A percentile compares a stretch with the other conserved stretches of the same genome.
Evolutionary conservation across 257 asterid species (phyloP).

Genomic region (Paulownia fortunei): DNA sequence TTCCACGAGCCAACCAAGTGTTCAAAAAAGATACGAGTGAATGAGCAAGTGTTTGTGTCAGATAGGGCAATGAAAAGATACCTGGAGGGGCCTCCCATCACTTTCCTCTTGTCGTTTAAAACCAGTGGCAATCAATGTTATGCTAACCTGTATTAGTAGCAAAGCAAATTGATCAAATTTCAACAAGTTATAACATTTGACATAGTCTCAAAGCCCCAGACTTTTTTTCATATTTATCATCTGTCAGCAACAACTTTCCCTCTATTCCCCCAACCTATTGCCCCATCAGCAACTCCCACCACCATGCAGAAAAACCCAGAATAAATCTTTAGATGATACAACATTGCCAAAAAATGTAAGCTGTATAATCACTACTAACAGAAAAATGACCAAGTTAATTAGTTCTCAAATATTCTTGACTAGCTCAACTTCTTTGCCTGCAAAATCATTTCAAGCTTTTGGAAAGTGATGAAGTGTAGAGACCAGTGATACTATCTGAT

Average conservation of each 20-base stretch:
- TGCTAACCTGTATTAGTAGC: slow-evolving; percentile 68
- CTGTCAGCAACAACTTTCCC: not conserved
- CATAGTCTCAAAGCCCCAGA: not conserved
- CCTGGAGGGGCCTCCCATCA: slow-evolving; percentile 76
- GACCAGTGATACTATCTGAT: not conserved
- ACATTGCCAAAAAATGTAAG: too few relatives aligned
- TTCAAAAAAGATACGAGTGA: not conserved
- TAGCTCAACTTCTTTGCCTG: not conserved
- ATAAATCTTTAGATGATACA: too few relatives aligned
- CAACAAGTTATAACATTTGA: not conserved
- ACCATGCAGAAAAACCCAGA: too few relatives aligned
- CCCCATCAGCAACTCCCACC: not conserved
- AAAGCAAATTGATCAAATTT: slow-evolving; percentile 20
- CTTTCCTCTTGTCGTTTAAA: slow-evolving; percentile 95
- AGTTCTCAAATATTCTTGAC: not conserved
- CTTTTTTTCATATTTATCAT: not conserved
- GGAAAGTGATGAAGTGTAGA: not conserved
- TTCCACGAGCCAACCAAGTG: not conserved
- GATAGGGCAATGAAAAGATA: slow-evolving; percentile 33
- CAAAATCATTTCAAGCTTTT: not conserved
- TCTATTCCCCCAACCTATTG: not conserved
- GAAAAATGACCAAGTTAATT: not conserved
- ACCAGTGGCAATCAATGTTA: slow-evolving; percentile 94
- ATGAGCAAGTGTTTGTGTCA: not conserved
- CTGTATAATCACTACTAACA: too few relatives aligned